Conservation (phyloP, 805 yeast species). For the Zygoascus tannicola region DNA sequence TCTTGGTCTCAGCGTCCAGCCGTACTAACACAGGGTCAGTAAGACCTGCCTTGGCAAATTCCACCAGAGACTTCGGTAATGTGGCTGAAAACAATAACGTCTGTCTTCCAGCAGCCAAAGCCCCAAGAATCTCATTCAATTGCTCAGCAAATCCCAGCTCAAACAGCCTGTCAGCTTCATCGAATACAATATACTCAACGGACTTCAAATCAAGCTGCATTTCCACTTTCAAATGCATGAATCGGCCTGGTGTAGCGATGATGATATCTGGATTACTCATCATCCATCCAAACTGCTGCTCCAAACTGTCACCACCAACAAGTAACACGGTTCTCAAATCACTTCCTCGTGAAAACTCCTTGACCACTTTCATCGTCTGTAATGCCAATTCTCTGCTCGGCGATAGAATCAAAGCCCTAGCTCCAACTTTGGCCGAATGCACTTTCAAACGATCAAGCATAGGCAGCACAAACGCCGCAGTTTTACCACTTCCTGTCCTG, state of each 20-base stretch:
- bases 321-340: conserved; percentile 71
- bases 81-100: conserved; percentile 91
- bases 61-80: conserved; percentile 82
- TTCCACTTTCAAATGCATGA: conserved; percentile 89
- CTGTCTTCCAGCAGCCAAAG: conserved; percentile 77
- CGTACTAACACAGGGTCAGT: conserved; percentile 87
- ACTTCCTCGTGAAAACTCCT: conserved; percentile 77
- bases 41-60: conserved; percentile 95
- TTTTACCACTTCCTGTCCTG: conserved; percentile 97
- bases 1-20: conserved; percentile 83
- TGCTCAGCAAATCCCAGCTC: conserved; percentile 96
- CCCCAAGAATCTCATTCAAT: conserved; percentile 74
- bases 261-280: conserved; percentile 90
- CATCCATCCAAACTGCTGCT: conserved; percentile 90
- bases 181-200: conserved; percentile 86
- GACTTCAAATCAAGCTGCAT: conserved; percentile 79
- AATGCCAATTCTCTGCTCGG: conserved; percentile 95
- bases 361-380: conserved; percentile 82
- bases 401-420: conserved; percentile 77
- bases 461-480: conserved; percentile 93
- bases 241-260: conserved; percentile 97
- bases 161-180: conserved; percentile 93
- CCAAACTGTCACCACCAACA: conserved; percentile 98
- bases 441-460: conserved; percentile 74
- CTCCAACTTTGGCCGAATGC: conserved; percentile 82